Base-by-base conservation (phyloP, 352 stramenopile species). In the Phytophthora boehmeriae region DNA sequence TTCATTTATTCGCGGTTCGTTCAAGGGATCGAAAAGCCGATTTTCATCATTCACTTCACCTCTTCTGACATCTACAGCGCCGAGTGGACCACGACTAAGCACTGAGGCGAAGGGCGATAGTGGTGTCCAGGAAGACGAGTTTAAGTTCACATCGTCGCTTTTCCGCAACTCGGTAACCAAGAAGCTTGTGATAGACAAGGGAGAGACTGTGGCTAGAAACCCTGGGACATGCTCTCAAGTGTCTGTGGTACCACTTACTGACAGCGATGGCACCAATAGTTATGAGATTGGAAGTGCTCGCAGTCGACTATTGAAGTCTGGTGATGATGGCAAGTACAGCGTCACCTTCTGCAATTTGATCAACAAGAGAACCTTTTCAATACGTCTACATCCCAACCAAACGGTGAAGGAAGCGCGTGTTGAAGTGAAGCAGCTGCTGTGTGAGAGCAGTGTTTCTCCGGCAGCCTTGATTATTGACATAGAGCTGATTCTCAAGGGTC, bases 1-100 rank as follows among this genome's bases (percentile, higher is more conserved):
- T 8, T 90, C 83, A 14, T 92, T 90, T 55, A 86, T 92, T 13
- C 83, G 83, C 46, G 78, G 78, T 23, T 83, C 80, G 14, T 92
- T 92, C 53, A 92, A 90, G 75, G 80, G 83, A 4, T 81, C 80
- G 0, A 90, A 86, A 64, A 83, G 69, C 32, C 68, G 83, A 35
- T 86, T 87, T 34, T 67, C 83, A 8, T 83, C 77, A 9, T 84
- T 88, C 41, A 78, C 76, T 5, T 69, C 59, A 22, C 66, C 67
- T 20, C 14, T 56, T 0, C 44, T 72, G 8, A 65, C 63, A 13
- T 62, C 52, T 20, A 22, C 56, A 48, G 44, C 57, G 58, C 73
- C 63, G 16, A 64, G 35, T 30, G 62, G 63, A 17, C 19, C 22
- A 27, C 66, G 46, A 65, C 46, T 11, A 41, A 61, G 23, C 51